Percentiles rank a stretch among this genome's conserved stretches.
Conservation (phyloP, 2,329 filamentous ascomycete species). For the Zarea fungicola region DNA sequence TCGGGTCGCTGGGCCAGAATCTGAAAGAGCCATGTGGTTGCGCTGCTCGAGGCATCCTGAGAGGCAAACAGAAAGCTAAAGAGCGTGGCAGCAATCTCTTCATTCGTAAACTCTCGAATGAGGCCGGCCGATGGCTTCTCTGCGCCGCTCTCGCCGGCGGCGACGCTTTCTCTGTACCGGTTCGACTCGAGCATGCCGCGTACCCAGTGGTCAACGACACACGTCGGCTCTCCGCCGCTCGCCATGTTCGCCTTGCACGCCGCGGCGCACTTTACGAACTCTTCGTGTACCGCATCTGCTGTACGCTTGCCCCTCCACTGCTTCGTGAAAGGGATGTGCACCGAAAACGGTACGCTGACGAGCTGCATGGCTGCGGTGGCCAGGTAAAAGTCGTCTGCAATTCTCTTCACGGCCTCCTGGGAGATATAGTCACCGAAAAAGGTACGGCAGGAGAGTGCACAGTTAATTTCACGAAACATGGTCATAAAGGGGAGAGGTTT, state of each 20-base stretch:
- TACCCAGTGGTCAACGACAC: constrained; percentile 76
- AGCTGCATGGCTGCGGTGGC: constrained; percentile 74
- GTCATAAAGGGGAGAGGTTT: constrained; percentile 64
- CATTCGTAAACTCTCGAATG: constrained; percentile 45
- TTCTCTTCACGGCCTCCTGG: constrained; percentile 64
- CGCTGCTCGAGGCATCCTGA: constrained; percentile 48
- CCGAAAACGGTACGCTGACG: constrained; percentile 65
- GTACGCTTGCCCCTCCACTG: constrained; percentile 72
- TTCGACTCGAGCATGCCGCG: constrained; percentile 68
- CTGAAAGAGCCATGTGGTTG: constrained; percentile 50
- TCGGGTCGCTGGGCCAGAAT: constrained; percentile 46
- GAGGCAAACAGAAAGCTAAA: constrained; percentile 51
- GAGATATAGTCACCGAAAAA: constrained; percentile 78
- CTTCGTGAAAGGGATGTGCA: constrained; percentile 72
- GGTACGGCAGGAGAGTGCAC: constrained; percentile 70
- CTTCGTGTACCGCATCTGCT: constrained; percentile 63
- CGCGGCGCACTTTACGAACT: constrained; percentile 66
- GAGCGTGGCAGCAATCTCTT: constrained; percentile 44
- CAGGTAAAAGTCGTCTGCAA: constrained; percentile 73
- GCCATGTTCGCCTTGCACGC: constrained; percentile 69
- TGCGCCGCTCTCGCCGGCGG: constrained; percentile 43
- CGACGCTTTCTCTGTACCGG: constrained; percentile 58
- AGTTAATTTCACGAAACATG: constrained; percentile 71
- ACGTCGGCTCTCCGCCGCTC: constrained; percentile 60
- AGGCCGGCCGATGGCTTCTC: constrained; percentile 43